These are phyloP conservation scores for Kalmusia sp. DNA, from an alignment of 2,329 filamentous ascomycete species.

Conservation along the genomic window DNA sequence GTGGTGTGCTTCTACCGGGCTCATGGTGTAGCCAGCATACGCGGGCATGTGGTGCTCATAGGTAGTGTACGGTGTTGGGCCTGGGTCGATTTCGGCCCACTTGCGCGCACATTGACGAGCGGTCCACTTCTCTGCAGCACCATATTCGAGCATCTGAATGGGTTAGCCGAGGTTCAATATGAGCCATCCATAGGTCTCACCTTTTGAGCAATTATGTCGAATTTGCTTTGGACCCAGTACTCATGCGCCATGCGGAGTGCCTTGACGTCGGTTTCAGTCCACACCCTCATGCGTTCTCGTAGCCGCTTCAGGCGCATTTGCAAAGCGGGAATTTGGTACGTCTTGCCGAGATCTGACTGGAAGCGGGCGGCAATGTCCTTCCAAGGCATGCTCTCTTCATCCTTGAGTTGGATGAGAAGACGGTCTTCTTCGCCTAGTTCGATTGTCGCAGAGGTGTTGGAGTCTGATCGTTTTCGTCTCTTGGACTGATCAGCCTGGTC, in stretches of 20 bases:
- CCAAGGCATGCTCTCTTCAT: conserved; percentile 61
- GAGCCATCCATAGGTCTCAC: conserved; percentile 30
- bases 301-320: conserved; percentile 63
- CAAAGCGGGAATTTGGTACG: conserved; percentile 59
- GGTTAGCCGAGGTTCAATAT: conserved; percentile 15
- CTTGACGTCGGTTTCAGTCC: conserved; percentile 59
- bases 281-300: conserved; percentile 58
- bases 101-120: conserved; percentile 58
- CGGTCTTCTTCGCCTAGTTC: conserved; percentile 60
- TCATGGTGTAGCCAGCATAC: conserved; percentile 45
- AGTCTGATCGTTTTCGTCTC: conserved; percentile 51
- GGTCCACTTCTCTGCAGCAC: conserved; percentile 59
- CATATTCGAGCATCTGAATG: conserved; percentile 60
- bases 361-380: conserved; percentile 62
- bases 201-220: conserved; percentile 61
- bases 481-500: conserved; percentile 39
- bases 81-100: conserved; percentile 56
- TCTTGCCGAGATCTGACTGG: conserved; percentile 56
- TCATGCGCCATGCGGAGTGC: conserved; percentile 59
- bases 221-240: conserved; percentile 61
- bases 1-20: conserved; percentile 40
- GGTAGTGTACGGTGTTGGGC: conserved; percentile 40
- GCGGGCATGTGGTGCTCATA: conserved; percentile 41
- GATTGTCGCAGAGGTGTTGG: conserved; percentile 37
- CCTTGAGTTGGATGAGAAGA: conserved; percentile 58